Base-by-base conservation (phyloP, 371 early-diverging fungal genomes). In the Funneliformis caledonium region DNA sequence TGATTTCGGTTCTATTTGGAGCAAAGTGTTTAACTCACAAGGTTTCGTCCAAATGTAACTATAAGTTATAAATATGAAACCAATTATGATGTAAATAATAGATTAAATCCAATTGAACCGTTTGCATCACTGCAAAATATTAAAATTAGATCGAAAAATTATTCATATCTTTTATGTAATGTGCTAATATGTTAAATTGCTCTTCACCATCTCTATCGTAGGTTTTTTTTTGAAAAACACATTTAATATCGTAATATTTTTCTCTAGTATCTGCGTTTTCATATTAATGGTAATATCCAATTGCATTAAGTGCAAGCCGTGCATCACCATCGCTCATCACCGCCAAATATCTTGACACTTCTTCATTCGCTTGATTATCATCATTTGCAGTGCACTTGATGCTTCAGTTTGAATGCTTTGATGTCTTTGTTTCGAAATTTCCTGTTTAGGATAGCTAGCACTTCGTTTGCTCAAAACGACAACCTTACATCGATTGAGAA, bases 131-230 rank as follows among this genome's bases (percentile, higher is more conserved):
- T 81, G 37, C 10, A 47, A 64, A 45, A 81, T 61, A 59, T 12
- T 7, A n/a, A 37, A n/a, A 79, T 19, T 33, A 45, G 22, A 16
- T 72, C 8, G 19, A 59, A 52, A 9, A 33, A 19, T 19, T 31
- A 14, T 2, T 78, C 26, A 26, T 26, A 60, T 85, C 93, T 93
- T 83, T 97, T 96, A 85, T 95, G 96, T 22, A 97, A 80, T 1
- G 97, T 96, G 72, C 95, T 94, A 61, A 96, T 96, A 93, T 88
- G 73, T 97, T 93, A 84, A 94, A 96, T 84, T 97, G 97, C 81
- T 94, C 93, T 43, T 97, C 97, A 1, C 94, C 95, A 72, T 92
- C 88, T n/a, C 91, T 86, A 81, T 95, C 96, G 82, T 96, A 95
- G 7, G 92, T 82, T 14, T 89, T 83, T n/a, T 94, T 92, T 81